These are phyloP conservation scores for Agrocybe praecox DNA, from an alignment of 768 basidiomycete genomes.

Conservation along the genomic window DNA sequence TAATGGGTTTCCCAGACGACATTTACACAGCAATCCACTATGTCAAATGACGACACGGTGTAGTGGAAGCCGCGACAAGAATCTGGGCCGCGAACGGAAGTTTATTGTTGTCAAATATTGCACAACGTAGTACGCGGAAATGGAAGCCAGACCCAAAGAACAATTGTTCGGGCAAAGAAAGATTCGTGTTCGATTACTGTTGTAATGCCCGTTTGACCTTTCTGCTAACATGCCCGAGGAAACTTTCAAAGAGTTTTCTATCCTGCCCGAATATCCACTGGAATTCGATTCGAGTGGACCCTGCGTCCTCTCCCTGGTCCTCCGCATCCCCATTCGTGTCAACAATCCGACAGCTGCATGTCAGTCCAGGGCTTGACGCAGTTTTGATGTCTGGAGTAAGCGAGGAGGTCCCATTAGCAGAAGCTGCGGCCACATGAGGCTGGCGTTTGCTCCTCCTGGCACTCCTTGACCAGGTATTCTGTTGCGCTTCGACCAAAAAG, in stretches of 20 bases:
- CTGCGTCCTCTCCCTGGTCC: neutral
- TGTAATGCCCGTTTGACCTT: slow-evolving; percentile 35
- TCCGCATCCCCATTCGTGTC: neutral
- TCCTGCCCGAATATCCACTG: slow-evolving; percentile 69
- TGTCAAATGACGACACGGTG: too few species aligned
- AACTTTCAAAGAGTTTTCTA: slow-evolving; percentile 62
- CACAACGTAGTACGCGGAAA: too few species aligned
- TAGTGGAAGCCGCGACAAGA: neutral
- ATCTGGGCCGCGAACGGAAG: too few species aligned
- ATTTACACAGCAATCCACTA: too few species aligned
- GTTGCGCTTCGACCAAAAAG: slow-evolving; percentile 20
- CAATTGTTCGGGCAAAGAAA: too few species aligned
- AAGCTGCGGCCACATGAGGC: neutral
- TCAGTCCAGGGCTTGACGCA: slow-evolving; percentile 16
- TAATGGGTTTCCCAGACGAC: neutral
- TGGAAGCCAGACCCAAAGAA: too few species aligned
- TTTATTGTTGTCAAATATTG: too few species aligned
- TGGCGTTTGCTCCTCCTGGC: slow-evolving; percentile 33
- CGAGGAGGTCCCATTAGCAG: neutral
- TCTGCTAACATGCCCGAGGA: slow-evolving; percentile 64
- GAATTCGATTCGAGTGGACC: slow-evolving; percentile 38
- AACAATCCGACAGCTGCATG: slow-evolving; percentile 21
- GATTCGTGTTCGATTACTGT: neutral
- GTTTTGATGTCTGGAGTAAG: neutral
- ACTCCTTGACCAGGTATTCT: slow-evolving; percentile 62